These are phyloP conservation scores for Exophiala spinifera DNA, from an alignment of 2,329 filamentous ascomycete species.

Conservation along the genomic window DNA sequence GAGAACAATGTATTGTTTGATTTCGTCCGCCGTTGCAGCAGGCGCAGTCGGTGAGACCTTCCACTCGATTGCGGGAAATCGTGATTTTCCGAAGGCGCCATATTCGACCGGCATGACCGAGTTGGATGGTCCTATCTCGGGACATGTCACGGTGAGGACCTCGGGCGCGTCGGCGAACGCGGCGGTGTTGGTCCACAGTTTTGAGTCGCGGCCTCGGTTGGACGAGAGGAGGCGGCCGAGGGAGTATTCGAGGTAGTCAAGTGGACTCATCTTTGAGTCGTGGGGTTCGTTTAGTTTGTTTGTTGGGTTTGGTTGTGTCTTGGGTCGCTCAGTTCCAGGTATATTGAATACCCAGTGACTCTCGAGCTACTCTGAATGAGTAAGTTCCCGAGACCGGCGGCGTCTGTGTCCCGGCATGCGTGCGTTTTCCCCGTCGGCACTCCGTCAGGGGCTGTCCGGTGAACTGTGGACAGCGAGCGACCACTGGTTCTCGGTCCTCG, in stretches of 20 bases:
- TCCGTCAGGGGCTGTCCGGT: no score
- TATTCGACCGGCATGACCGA: slow-evolving; percentile 38
- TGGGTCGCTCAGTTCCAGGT: no score
- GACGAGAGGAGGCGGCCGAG: slow-evolving; percentile 13
- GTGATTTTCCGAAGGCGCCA: slow-evolving; percentile 40
- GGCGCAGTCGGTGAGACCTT: slow-evolving; percentile 31
- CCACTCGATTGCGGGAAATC: slow-evolving; percentile 45
- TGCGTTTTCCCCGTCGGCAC: no score
- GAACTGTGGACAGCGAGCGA: no score
- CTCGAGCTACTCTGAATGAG: no score
- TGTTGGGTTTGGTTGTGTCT: no score
- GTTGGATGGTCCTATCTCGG: slow-evolving; percentile 33
- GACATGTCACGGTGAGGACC: slow-evolving; percentile 28
- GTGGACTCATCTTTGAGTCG: slow-evolving; percentile 1
- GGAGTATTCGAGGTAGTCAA: slow-evolving; percentile 18
- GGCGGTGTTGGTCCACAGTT: slow-evolving; percentile 10
- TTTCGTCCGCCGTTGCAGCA: slow-evolving; percentile 27
- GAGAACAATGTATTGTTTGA: slow-evolving; percentile 49
- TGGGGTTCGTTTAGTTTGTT: background rate
- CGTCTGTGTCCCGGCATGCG: no score
- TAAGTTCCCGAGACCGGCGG: no score
- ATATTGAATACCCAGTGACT: no score
- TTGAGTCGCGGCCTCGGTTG: slow-evolving; percentile 13
- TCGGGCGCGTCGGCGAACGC: slow-evolving; percentile 13
- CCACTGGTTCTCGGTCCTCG: no score